A percentile compares a stretch with the other conserved stretches of the same genome.
These are phyloP conservation scores for Ceratorhiza oryzae-sativae DNA, from an alignment of 1,284 basidiomycete genomes.

Conservation along the genomic window DNA sequence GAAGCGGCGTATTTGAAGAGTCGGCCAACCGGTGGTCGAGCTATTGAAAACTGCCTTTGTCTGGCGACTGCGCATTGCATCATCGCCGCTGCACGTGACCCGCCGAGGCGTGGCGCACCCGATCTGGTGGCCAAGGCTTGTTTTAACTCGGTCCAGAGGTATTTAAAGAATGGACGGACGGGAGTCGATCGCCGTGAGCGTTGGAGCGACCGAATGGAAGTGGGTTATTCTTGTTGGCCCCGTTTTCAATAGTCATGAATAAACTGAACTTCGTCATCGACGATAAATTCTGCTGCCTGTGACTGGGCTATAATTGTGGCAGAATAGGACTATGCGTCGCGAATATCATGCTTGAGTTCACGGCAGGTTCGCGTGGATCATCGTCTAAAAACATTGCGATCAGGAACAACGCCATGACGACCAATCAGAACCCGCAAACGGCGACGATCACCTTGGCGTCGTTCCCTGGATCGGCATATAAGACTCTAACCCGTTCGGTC, in stretches of 20 bases:
- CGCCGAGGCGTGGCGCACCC: background rate
- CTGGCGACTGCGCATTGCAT: slow-evolving; percentile 22
- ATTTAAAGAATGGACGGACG: too few relatives aligned
- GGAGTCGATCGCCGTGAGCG: too few relatives aligned
- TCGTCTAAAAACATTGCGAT: background rate
- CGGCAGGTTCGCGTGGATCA: slow-evolving; percentile 6
- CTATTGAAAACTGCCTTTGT: slow-evolving; percentile 21
- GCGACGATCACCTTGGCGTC: background rate
- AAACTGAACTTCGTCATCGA: too few relatives aligned
- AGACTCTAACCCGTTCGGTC: background rate
- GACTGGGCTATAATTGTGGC: too few relatives aligned
- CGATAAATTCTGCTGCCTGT: too few relatives aligned
- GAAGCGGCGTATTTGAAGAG: slow-evolving; percentile 10
- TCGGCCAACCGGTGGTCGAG: slow-evolving; percentile 17
- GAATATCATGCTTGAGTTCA: too few relatives aligned
- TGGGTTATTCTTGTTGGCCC: too few relatives aligned
- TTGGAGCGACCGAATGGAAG: too few relatives aligned
- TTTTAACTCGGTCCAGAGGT: background rate
- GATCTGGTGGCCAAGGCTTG: background rate
- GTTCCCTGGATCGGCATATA: background rate
- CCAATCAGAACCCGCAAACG: background rate
- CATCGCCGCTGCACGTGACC: slow-evolving; percentile 1
- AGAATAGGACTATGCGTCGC: too few relatives aligned
- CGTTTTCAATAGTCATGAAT: too few relatives aligned
- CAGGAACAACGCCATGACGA: slow-evolving; percentile 31